Base-by-base conservation (phyloP, 2,329 filamentous ascomycete species). In the Pseudogymnoascus sp. region DNA sequence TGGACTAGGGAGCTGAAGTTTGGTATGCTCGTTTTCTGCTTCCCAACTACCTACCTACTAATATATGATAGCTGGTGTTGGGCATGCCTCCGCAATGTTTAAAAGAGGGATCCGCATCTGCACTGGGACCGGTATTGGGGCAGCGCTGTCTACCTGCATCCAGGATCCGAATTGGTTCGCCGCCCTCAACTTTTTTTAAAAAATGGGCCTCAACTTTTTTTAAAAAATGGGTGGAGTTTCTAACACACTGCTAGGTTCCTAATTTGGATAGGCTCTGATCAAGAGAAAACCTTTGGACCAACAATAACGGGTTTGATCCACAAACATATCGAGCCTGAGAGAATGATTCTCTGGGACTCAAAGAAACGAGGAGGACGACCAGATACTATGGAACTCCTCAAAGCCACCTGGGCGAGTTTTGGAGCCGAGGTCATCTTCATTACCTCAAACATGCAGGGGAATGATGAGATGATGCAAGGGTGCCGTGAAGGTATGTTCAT, bases 381-480 rank as follows among this genome's bases (percentile, higher is more conserved):
- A 3, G 74, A 77, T 68, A 70, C 70, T 5, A 67, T 77, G 60
- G 67, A 74, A 65, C 69, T 77, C 1, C 71, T 77, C 62, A 75
- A 71, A 67, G 75, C 76, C 21, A 75, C 74, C 11, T 77, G 73
- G 72, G 58, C 66, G 33, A 75, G 71, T 65, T 77, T 76, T 64
- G 72, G 74, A 11, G 75, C 75, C 4, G 75, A 77, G 67, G 75
- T 77, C 45, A 77, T 77, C 62, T 77, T 77, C 69, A 77, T 77
- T 66, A 77, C 75, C 1, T 75, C 73, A 40, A 77, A 77, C 63
- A 74, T 67, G 72, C 68, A 73, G 62, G 75, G 75, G 28, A 77
- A 77, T 64, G 74, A 77, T 63, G 75, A 77, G 69, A 77, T 77
- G 75, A 77, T 77, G 74, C 73, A 74, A 62, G 75, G 75, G 28